Base-by-base conservation (phyloP, 2,329 filamentous ascomycete species). In the Colletotrichum chlorophyti region DNA sequence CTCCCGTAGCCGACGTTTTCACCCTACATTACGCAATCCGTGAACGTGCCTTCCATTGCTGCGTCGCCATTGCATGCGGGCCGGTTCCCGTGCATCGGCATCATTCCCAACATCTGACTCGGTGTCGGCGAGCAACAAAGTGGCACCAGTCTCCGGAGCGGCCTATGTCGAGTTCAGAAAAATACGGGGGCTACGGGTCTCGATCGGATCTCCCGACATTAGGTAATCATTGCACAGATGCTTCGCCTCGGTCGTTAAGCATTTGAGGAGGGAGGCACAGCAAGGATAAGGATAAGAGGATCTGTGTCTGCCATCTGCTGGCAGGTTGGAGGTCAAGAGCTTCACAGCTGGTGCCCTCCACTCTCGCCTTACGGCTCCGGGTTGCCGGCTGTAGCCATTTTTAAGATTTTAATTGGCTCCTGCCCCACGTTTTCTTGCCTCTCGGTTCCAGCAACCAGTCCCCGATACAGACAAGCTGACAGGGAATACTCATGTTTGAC, bases 361-460 rank as follows among this genome's bases (percentile, higher is more conserved):
- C 38, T 57, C 32, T 53, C n/a, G 49, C 35, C 49, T 35, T 58
- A 58, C 35, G 27, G 50, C 54, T 58, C 42, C 42, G 35, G 54
- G 48, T 32, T 54, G 43, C 42, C 54, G 50, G 31, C 42, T 54
- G 52, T 31, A 42, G 48, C 48, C 19, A 10, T 6, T 15, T 32
- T 11, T 19, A 24, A 11, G 31, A 21, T 19, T 46, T 27, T 53
- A 19, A 60, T 55, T 60, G 55, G 60, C 46, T 14, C 17, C 15
- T 60, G 58, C 41, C 58, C 58, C 58, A 60, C 53, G 53, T 60
- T 60, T 53, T 43, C 41, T 38, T 41, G 32, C 53, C 34, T 60
- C 40, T 46, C 29, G 26, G 53, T 45, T 34, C 34, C 46, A 60
- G 46, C 48, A 47, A 53, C 35, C 48, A 29, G 40, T 31, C 38